Conservation (phyloP, 1,284 basidiomycete species). For the Microbotryum lychnidis-dioicae region DNA sequence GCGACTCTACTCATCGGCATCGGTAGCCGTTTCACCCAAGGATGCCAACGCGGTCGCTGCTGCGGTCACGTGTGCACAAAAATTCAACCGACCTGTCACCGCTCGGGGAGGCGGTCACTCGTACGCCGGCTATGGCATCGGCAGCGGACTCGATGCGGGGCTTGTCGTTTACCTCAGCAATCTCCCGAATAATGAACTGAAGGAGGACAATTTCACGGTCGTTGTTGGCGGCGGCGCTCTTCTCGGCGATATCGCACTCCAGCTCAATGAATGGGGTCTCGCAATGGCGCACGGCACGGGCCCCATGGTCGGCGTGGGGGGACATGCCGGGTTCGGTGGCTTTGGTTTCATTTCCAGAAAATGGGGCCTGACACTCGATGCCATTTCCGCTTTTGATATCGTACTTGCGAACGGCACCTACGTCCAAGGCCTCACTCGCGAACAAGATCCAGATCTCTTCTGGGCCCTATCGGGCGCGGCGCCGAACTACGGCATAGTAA, state of each 20-base stretch:
- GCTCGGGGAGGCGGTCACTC: slow-evolving; percentile 41
- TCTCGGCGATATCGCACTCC: slow-evolving; percentile 40
- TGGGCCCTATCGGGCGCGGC: slow-evolving; percentile 38
- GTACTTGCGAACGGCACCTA: slow-evolving; percentile 40
- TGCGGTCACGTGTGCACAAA: slow-evolving; percentile 35
- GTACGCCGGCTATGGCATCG: slow-evolving; percentile 38
- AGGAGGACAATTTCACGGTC: slow-evolving; percentile 26
- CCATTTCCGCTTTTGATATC: slow-evolving; percentile 36
- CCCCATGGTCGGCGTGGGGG: slow-evolving; percentile 39
- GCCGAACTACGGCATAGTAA: slow-evolving; percentile 39
- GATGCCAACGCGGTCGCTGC: slow-evolving; percentile 30
- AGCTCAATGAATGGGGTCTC: slow-evolving; percentile 34
- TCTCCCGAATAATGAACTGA: slow-evolving; percentile 18
- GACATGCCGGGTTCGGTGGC: slow-evolving; percentile 36
- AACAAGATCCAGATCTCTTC: slow-evolving; percentile 25
- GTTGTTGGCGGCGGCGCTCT: slow-evolving; percentile 36
- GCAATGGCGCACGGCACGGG: slow-evolving; percentile 39
- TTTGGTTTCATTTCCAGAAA: slow-evolving; percentile 33
- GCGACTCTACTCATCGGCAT: slow-evolving; percentile 38
- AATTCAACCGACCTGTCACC: slow-evolving; percentile 30
- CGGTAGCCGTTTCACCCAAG: slow-evolving; percentile 36
- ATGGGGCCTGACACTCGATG: slow-evolving; percentile 39
- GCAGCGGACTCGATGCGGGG: slow-evolving; percentile 34
- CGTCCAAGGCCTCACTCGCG: slow-evolving; percentile 29
- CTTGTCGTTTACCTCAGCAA: slow-evolving; percentile 31